A percentile compares a stretch with the other conserved stretches of the same genome.
phyloP scores from a whole-genome alignment of 139 green algal genomes.

The Marvania coccoides region DNA sequence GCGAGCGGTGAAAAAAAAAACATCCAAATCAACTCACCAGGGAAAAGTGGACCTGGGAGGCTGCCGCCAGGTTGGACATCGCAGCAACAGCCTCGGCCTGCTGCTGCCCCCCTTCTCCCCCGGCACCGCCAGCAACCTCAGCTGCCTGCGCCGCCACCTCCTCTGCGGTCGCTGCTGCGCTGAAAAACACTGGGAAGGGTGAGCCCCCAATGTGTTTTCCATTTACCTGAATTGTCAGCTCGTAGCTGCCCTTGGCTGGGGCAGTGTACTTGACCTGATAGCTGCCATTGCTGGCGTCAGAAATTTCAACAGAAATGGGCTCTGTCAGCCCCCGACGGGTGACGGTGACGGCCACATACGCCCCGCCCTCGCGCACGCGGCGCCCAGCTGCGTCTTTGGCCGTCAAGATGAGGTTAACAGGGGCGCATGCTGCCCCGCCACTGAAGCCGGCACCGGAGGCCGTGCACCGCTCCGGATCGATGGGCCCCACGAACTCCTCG shows the following conservation, averaged over 20 bases:
- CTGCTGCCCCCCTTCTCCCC: too few species aligned
- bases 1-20: too few species aligned
- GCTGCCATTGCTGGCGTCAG: slow-evolving; percentile 70
- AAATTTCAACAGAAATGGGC: slow-evolving; percentile 31
- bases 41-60: too few species aligned
- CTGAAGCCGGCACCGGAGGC: slow-evolving; percentile 47
- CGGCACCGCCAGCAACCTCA: neutral
- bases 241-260: slow-evolving; percentile 66
- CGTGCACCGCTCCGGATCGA: slow-evolving; percentile 50
- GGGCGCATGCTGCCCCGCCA: slow-evolving; percentile 47
- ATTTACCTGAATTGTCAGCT: slow-evolving; percentile 61
- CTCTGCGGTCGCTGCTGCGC: slow-evolving; percentile 25
- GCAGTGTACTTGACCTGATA: slow-evolving; percentile 77
- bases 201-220: slow-evolving; percentile 64
- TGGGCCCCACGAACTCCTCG: slow-evolving; percentile 35
- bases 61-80: too few species aligned
- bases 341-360: slow-evolving; percentile 43
- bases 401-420: slow-evolving; percentile 46
- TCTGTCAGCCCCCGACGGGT: slow-evolving; percentile 3
- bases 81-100: too few species aligned
- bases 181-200: slow-evolving; percentile 88
- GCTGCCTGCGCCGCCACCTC: neutral
- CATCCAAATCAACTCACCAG: too few species aligned
- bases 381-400: slow-evolving; percentile 44
- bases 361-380: slow-evolving; percentile 45